phyloP scores from a whole-genome alignment of 2,329 filamentous ascomycete genomes.

The Venturiaceae sp. region DNA sequence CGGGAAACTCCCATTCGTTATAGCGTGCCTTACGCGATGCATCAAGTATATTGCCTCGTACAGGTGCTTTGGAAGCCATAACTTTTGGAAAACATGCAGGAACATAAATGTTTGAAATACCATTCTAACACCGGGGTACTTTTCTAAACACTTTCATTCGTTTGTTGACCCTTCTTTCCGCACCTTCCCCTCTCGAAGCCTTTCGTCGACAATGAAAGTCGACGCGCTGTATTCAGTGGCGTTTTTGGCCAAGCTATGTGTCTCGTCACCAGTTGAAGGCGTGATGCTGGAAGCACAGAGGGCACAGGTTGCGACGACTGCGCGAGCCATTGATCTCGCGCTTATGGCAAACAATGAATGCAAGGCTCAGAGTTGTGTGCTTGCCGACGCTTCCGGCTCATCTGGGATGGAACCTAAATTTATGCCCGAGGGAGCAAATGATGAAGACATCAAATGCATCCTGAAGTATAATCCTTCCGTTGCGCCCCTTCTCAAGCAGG shows the following conservation, averaged over 20 bases:
- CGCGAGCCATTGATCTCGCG: background rate
- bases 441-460: conserved; percentile 1
- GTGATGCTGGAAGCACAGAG: background rate
- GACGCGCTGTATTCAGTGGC: background rate
- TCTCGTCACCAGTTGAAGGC: background rate
- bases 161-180: background rate
- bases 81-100: no score
- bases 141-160: background rate
- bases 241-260: background rate
- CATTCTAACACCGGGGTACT: no score
- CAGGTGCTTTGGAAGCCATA: no score
- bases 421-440: background rate
- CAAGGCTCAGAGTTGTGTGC: conserved; percentile 1
- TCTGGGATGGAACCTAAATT: background rate
- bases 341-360: background rate
- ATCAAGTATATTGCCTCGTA: background rate
- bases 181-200: background rate
- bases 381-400: conserved; percentile 2
- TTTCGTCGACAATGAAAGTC: background rate
- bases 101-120: no score
- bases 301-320: background rate
- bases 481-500: background rate
- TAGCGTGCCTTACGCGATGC: background rate
- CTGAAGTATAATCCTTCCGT: conserved; percentile 3
- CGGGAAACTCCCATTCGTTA: background rate